These are phyloP conservation scores for Atalantia buxifolia DNA, from an alignment of 345 rosid genomes.

Conservation along the genomic window DNA sequence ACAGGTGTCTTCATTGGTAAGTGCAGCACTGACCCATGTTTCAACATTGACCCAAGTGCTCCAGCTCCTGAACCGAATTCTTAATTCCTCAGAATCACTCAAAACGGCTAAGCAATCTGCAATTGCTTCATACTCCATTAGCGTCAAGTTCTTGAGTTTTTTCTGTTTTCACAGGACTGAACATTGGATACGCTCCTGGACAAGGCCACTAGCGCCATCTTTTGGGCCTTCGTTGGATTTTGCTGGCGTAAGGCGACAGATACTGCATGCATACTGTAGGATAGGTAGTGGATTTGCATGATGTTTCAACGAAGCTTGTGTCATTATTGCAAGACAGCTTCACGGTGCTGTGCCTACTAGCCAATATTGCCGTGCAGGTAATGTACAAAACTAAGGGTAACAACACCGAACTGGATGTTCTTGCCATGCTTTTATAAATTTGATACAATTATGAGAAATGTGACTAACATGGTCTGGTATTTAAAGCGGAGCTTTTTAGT, in stretches of 20 bases:
- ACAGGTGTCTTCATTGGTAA: slow-evolving; percentile 88
- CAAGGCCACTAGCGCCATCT: slow-evolving; percentile 66
- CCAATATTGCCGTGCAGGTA: background rate
- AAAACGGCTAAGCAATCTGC: slow-evolving; percentile 20
- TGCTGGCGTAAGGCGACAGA: slow-evolving; percentile 49
- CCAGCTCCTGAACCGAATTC: background rate
- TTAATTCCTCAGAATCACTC: background rate
- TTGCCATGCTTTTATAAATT: slow-evolving; percentile 17
- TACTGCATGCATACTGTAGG: slow-evolving; percentile 62
- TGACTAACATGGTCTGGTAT: no score
- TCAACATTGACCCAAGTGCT: slow-evolving; percentile 50
- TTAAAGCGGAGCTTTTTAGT: no score
- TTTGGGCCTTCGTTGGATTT: slow-evolving; percentile 56
- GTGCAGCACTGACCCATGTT: slow-evolving; percentile 94
- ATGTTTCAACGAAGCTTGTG: slow-evolving; percentile 47
- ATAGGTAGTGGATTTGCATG: slow-evolving; percentile 63
- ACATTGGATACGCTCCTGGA: slow-evolving; percentile 56
- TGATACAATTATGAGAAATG: background rate
- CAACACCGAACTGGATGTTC: slow-evolving; percentile 3
- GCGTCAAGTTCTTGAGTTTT: slow-evolving; percentile 48
- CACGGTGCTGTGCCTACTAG: slow-evolving; percentile 12
- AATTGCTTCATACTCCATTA: slow-evolving; percentile 53
- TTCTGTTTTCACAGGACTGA: slow-evolving; percentile 40
- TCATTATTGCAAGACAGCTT: slow-evolving; percentile 3
- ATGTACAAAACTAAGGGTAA: slow-evolving; percentile 19